These are phyloP conservation scores for Hebeloma cylindrosporum DNA, from an alignment of 768 basidiomycete species.

Conservation along the genomic window DNA sequence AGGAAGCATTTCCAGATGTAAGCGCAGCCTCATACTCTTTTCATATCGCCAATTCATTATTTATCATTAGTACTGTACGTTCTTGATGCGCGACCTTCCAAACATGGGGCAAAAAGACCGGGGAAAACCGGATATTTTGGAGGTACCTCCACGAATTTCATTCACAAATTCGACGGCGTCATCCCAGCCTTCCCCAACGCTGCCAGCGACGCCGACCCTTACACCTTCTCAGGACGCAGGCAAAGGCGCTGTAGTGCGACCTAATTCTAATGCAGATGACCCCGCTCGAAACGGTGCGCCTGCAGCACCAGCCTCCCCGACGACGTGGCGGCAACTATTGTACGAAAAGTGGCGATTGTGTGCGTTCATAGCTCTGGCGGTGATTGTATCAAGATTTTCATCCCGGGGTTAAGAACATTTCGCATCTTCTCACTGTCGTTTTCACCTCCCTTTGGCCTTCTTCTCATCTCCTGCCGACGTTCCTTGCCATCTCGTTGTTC, in stretches of 20 bases:
- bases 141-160: constrained; percentile 17
- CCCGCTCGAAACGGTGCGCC: constrained; percentile 26
- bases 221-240: not conserved
- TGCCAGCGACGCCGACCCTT: constrained; percentile 2
- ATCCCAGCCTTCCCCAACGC: not conserved
- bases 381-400: constrained; percentile 75
- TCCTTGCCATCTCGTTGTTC: too few relatives aligned
- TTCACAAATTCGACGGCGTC: constrained; percentile 9
- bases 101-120: constrained; percentile 90
- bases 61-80: constrained; percentile 61
- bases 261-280: constrained; percentile 14
- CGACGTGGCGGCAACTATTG: constrained; percentile 62
- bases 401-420: constrained; percentile 37
- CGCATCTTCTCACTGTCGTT: too few relatives aligned
- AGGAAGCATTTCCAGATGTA: constrained; percentile 87
- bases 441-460: too few relatives aligned
- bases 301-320: constrained; percentile 51
- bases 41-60: constrained; percentile 6
- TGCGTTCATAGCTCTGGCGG: constrained; percentile 71
- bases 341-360: constrained; percentile 90
- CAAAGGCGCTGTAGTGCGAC: not conserved
- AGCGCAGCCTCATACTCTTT: constrained; percentile 29
- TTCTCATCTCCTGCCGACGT: too few relatives aligned
- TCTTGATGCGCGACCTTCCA: constrained; percentile 70
- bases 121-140: constrained; percentile 42